Percentiles rank a stretch among this genome's conserved stretches.
Evolutionary conservation across 805 yeast species (phyloP).

Genomic region (Ogataea salicorniae): DNA sequence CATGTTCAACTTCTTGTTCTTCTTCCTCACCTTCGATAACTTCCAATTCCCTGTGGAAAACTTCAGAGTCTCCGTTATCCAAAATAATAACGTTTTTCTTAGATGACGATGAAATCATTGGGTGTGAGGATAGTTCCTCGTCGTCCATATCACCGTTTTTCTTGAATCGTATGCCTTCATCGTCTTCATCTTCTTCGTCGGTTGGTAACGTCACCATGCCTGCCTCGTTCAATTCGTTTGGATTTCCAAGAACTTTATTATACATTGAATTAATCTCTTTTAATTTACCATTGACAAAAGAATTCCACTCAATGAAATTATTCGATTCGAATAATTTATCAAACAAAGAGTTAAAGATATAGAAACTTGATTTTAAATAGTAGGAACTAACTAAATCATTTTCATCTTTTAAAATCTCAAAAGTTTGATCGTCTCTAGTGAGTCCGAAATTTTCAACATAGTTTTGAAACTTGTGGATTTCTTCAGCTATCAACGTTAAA

Average conservation of each 20-base stretch:
- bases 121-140: constrained; percentile 11
- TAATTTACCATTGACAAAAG: constrained; percentile 44
- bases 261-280: constrained; percentile 51
- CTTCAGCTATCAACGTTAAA: constrained; percentile 51
- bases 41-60: constrained; percentile 36
- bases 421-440: constrained; percentile 30
- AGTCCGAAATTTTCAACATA: constrained; percentile 31
- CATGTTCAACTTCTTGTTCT: constrained; percentile 3
- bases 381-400: constrained; percentile 23
- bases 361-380: constrained; percentile 29
- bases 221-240: constrained; percentile 24
- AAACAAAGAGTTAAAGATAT: constrained; percentile 29
- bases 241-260: constrained; percentile 52
- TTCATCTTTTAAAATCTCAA: constrained; percentile 25
- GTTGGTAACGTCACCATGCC: constrained; percentile 16
- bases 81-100: constrained; percentile 28
- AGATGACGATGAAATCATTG: constrained; percentile 5
- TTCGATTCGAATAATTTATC: constrained; percentile 25
- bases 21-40: constrained; percentile 21
- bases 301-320: constrained; percentile 37
- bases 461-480: constrained; percentile 48
- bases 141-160: constrained; percentile 1
- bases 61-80: constrained; percentile 39
- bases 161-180: constrained; percentile 5
- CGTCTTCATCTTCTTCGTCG: constrained; percentile 22